Conservation (phyloP, 257 asterid species). For the Solanum etuberosum region DNA sequence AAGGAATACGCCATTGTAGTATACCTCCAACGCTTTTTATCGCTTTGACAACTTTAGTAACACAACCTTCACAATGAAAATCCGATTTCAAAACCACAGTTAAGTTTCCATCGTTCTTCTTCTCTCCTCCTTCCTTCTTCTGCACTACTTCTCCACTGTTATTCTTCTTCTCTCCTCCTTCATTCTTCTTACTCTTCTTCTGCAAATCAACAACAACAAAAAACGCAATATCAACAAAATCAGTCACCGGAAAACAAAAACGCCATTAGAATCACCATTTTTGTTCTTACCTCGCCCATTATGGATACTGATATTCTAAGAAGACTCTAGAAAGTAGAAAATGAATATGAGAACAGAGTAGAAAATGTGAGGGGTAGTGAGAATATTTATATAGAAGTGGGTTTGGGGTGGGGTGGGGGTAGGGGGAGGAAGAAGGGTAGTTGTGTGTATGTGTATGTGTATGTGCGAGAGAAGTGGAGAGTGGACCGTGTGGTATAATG, state of each 20-base stretch:
- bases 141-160: not conserved
- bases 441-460: not conserved
- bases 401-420: not conserved
- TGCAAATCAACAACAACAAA: not conserved
- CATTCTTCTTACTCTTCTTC: conserved; percentile 16
- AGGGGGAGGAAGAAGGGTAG: not conserved
- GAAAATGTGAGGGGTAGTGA: not conserved
- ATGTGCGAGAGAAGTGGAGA: conserved; percentile 1
- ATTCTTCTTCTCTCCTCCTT: conserved; percentile 20
- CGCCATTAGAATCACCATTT: not conserved
- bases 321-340: not conserved
- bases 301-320: not conserved
- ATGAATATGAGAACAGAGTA: not conserved
- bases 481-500: conserved; percentile 1
- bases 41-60: conserved; percentile 39
- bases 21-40: conserved; percentile 56
- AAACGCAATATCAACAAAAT: not conserved
- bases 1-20: not conserved
- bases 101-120: not conserved
- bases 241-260: not conserved
- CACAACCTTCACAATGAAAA: conserved; percentile 87
- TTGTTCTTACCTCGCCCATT: conserved; percentile 3
- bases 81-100: conserved; percentile 57
- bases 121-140: not conserved
- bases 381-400: not conserved